These are phyloP conservation scores for Teratosphaeria nubilosa DNA, from an alignment of 2,329 filamentous ascomycete genomes.

Conservation along the genomic window DNA sequence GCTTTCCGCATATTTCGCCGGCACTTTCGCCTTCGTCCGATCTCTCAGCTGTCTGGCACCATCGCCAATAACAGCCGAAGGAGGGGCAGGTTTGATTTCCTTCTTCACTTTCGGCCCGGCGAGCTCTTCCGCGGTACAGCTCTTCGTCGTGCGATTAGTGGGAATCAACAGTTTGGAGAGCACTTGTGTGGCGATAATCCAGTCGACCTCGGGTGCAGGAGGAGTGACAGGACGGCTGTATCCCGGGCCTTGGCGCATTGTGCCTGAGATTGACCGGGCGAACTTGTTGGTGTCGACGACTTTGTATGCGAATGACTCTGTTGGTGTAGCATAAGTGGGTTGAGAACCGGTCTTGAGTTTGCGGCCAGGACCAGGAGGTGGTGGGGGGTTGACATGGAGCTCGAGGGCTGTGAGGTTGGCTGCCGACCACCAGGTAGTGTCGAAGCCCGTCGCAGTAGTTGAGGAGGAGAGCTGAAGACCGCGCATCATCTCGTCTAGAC, in stretches of 20 bases:
- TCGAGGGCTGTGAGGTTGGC: slow-evolving; percentile 61
- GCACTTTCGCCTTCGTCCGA: slow-evolving; percentile 12
- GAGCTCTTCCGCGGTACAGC: slow-evolving; percentile 69
- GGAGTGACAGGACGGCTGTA: slow-evolving; percentile 41
- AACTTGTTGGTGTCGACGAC: slow-evolving; percentile 59
- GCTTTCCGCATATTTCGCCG: slow-evolving; percentile 13
- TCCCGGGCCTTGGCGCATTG: slow-evolving; percentile 27
- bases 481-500: slow-evolving; percentile 11
- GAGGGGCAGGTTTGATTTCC: slow-evolving; percentile 52
- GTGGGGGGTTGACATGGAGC: slow-evolving; percentile 41
- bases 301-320: slow-evolving; percentile 76
- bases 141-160: slow-evolving; percentile 60
- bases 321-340: slow-evolving; percentile 77
- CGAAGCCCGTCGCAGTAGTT: slow-evolving; percentile 19
- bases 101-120: slow-evolving; percentile 43
- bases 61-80: slow-evolving; percentile 7
- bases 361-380: slow-evolving; percentile 36
- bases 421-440: slow-evolving; percentile 36
- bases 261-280: slow-evolving; percentile 52
- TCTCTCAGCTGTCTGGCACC: slow-evolving; percentile 51
- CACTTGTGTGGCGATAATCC: slow-evolving; percentile 75
- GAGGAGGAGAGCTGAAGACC: slow-evolving; percentile 12
- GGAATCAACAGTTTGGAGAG: slow-evolving; percentile 76
- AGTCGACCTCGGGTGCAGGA: slow-evolving; percentile 71
- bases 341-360: slow-evolving; percentile 35